Conservation (phyloP, 2,329 filamentous ascomycete genomes). For the Mollisia scopiformis region DNA sequence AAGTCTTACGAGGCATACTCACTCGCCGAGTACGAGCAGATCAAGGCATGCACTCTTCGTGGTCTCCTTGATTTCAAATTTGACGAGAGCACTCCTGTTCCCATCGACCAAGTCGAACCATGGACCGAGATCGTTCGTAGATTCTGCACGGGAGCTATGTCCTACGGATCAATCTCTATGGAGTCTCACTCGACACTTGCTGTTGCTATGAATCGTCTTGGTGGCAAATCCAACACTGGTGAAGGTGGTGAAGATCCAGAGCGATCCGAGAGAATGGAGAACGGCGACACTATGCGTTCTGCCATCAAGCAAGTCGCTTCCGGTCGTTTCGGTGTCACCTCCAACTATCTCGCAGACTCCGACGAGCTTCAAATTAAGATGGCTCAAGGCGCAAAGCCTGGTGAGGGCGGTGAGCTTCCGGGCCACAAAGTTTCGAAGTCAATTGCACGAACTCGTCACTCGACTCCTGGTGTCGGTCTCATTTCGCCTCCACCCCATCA, state of each 20-base stretch:
- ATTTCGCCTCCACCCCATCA: constrained; percentile 97
- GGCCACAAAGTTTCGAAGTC: constrained; percentile 95
- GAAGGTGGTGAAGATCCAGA: constrained; percentile 97
- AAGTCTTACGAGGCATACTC: constrained; percentile 98
- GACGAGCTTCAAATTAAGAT: constrained; percentile 99
- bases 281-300: constrained; percentile 95
- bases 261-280: constrained; percentile 82
- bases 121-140: constrained; percentile 98
- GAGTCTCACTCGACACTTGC: constrained; percentile 95
- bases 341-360: constrained; percentile 90
- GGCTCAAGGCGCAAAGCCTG: constrained; percentile 97
- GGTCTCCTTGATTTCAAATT: constrained; percentile 97
- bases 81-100: constrained; percentile 80
- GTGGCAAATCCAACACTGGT: constrained; percentile 96
- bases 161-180: constrained; percentile 98
- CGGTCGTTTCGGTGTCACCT: constrained; percentile 94
- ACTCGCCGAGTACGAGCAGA: constrained; percentile 89
- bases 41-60: constrained; percentile 93
- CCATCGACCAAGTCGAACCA: constrained; percentile 95
- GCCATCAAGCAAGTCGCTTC: constrained; percentile 98
- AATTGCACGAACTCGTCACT: constrained; percentile 93
- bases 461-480: constrained; percentile 91
- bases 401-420: constrained; percentile 95
- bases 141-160: constrained; percentile 98
- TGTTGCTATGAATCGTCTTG: constrained; percentile 94